These are phyloP conservation scores for Aspergillus steynii DNA, from an alignment of 495 filamentous ascomycete species.

Conservation along the genomic window DNA sequence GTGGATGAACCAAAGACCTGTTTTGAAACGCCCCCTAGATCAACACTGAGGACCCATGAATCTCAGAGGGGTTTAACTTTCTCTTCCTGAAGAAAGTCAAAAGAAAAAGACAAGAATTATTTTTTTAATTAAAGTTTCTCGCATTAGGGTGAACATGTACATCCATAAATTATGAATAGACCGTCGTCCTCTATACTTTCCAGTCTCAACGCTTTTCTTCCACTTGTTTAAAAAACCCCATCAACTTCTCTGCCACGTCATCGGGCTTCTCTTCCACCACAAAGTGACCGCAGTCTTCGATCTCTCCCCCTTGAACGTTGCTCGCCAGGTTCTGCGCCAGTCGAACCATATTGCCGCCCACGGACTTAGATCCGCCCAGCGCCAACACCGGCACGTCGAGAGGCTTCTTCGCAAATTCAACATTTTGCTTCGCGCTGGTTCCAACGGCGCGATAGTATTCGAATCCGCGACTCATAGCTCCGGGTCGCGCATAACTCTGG, in stretches of 20 bases:
- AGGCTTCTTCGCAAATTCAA: constrained; percentile 6
- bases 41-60: not conserved
- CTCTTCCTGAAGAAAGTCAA: no score
- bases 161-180: no score
- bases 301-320: not conserved
- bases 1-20: not conserved
- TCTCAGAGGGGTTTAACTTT: not conserved
- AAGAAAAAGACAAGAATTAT: no score
- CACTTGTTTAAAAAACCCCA: not conserved
- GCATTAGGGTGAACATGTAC: no score
- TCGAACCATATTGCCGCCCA: constrained; percentile 21
- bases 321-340: constrained; percentile 22
- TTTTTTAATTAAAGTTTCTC: no score
- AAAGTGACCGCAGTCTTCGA: not conserved
- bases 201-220: not conserved
- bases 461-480: constrained; percentile 31
- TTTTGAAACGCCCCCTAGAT: not conserved
- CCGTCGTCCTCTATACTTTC: no score
- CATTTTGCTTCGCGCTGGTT: constrained; percentile 28
- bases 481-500: constrained; percentile 25
- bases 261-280: not conserved
- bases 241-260: not conserved
- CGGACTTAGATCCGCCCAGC: constrained; percentile 25
- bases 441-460: constrained; percentile 32
- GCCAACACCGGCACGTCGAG: constrained; percentile 27